These are phyloP conservation scores for Syzygium syzygioides DNA, from an alignment of 441 rosid genomes.

Conservation along the genomic window DNA sequence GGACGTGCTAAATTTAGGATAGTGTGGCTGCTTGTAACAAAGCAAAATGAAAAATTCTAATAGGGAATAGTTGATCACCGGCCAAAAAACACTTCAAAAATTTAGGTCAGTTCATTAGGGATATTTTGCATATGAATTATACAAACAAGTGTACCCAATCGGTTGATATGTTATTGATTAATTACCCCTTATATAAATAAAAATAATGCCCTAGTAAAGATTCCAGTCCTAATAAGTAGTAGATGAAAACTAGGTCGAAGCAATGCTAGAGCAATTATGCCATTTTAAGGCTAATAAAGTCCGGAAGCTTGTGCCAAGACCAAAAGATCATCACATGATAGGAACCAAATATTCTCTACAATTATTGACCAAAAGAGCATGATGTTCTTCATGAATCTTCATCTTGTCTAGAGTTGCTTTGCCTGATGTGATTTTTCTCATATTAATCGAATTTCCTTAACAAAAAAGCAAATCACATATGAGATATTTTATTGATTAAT, in stretches of 20 bases:
- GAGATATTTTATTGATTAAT: neutral
- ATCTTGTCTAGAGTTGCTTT: too few species aligned
- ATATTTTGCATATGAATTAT: neutral
- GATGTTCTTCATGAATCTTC: too few species aligned
- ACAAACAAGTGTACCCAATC: neutral
- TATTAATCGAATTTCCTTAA: too few species aligned
- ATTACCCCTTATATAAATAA: neutral
- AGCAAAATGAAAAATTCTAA: neutral
- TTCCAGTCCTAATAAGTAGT: neutral
- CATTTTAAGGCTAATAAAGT: neutral
- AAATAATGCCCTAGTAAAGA: neutral
- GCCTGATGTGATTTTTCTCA: too few species aligned
- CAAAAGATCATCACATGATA: neutral
- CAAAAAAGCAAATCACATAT: too few species aligned
- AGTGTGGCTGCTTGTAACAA: neutral
- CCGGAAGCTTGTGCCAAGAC: neutral
- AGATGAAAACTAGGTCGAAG: neutral
- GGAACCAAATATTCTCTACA: neutral
- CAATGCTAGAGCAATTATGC: neutral
- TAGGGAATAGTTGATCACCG: neutral
- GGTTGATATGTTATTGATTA: neutral
- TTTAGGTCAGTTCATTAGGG: neutral
- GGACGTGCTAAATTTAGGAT: neutral
- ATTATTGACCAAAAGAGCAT: too few species aligned
- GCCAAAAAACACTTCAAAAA: neutral